Base-by-base conservation (phyloP, 345 rosid species). In the Heritiera littoralis region DNA sequence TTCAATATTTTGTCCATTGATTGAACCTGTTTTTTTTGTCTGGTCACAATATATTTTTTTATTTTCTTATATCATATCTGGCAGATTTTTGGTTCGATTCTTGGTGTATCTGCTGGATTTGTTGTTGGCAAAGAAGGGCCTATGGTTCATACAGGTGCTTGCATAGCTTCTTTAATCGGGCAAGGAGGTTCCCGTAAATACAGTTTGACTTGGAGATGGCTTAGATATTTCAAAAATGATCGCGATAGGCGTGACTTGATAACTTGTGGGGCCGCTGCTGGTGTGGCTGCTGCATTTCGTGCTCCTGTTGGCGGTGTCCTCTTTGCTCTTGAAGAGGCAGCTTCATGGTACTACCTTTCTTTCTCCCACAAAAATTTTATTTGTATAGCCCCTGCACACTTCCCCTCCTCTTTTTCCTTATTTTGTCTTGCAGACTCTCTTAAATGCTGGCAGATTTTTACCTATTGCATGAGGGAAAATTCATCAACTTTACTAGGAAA, bases 321-420 rank as follows among this genome's bases (percentile, higher is more conserved):
- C 49, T 86, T 86, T 73, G 89, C 89, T 64, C 89, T 88, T 14
- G 90, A 88, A 81, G 90, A 88, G 83, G 89, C 88, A 61, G 89
- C 90, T 79, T 84, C 90, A 55, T 88, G 89, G 90, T 86, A 84
- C 67, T 66, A 30, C 70, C 76, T 51, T 46, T 35, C 23, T 68
- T 78, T 75, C 67, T 54, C 61, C 66, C 12, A 17, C 76, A 6
- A 20, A 59, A 59, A 23, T 20, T 7, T 43, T 68, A 18, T 66
- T 15, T 66, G 18, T 32, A 41, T 4, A 2, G 43, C 43, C 43
- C 43, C 43, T 41, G 0, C 43, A 0, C 43, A 41, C 43, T 3
- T 54, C 74, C 5, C 0, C 49, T 41, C 43, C 45, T 38, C 69
- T 3, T 45, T 56, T 68, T 9, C 9, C 48, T n/a, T 35, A 18